Conservation (phyloP, 352 stramenopile species). For the Thraustochytrium striatum region DNA sequence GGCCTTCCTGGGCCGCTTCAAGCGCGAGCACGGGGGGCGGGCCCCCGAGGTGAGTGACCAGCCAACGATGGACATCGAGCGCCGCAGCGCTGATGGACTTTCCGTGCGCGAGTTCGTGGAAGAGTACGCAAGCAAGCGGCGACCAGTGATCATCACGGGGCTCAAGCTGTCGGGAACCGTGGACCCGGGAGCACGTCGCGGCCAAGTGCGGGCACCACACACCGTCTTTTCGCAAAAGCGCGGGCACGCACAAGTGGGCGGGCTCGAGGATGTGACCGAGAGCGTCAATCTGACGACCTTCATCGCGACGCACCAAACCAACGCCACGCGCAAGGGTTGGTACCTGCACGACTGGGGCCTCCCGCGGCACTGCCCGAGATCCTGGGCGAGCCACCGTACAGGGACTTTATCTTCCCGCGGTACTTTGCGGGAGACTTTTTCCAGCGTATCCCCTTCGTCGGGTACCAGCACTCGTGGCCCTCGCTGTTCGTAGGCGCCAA, state of each 20-base stretch:
- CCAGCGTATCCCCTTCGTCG: conserved; percentile 51
- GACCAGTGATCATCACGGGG: conserved; percentile 35
- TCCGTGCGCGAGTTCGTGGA: conserved; percentile 21
- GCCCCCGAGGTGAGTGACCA: neutral
- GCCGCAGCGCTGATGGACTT: conserved; percentile 5
- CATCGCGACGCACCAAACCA: conserved; percentile 15
- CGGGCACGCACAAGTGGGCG: neutral
- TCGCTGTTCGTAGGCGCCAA: conserved; percentile 55
- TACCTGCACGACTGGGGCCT: conserved; percentile 47
- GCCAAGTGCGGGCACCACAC: neutral
- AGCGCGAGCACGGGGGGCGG: neutral
- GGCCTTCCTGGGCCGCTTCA: neutral
- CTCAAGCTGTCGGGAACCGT: neutral
- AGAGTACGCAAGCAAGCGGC: conserved; percentile 38
- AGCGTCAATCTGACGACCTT: neutral
- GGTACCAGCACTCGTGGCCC: conserved; percentile 56
- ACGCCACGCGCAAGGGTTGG: conserved; percentile 10
- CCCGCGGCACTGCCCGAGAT: conserved; percentile 32
- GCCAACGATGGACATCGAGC: conserved; percentile 9
- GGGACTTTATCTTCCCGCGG: conserved; percentile 51
- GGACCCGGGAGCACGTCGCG: neutral
- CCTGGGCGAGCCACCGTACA: conserved; percentile 15
- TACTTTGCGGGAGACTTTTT: conserved; percentile 56
- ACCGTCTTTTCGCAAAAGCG: conserved; percentile 21
- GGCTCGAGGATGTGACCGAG: conserved; percentile 14